Base-by-base conservation (phyloP, 164 flowering plant genomes). In the Chimonanthus salicifolius region DNA sequence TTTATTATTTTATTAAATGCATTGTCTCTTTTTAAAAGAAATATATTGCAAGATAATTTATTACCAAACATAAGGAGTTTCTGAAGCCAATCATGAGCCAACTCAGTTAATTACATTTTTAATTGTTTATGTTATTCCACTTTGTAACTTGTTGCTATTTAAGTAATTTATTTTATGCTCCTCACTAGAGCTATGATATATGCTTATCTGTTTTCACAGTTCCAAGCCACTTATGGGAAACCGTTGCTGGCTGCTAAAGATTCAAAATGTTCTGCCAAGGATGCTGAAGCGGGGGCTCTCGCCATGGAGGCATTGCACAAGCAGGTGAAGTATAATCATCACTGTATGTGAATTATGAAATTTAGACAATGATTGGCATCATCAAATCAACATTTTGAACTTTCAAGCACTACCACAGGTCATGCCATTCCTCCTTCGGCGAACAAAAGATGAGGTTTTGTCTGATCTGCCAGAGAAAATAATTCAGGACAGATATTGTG, bases 221-320 rank as follows among this genome's bases (percentile, higher is more conserved):
- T 96, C 77, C 98, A 94, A 87, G 86, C 97, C 68, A 82, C 90
- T 70, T 96, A 92, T 78, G 99, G 98, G 13, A 96, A 96, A 74
- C 99, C 98, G 58, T 83, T 96, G 71, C 68, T 85, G 68, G 97
- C 96, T 46, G 90, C 98, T 51, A 86, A 90, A 80, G 98, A 96
- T 85, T 79, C 97, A 21, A 96, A 96, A 80, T 90, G 99, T 78
- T 92, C 99, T 74, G 90, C 97, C 49, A 96, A 87, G 81, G 98
- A 92, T 85, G 98, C 99, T 78, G 99, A 96, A 86, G 97, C 96
- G 62, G 98, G 98, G 58, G 90, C 80, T 47, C 97, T 96, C 70
- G 99, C 99, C 66, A 92, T 96, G 98, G 99, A 96, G 86, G 98
- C 99, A 74, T 78, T 96, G 83, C 99, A 96, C 78, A 96, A 96